Base-by-base conservation (phyloP, 148 eudicot species). In the Spergularia bocconei region DNA sequence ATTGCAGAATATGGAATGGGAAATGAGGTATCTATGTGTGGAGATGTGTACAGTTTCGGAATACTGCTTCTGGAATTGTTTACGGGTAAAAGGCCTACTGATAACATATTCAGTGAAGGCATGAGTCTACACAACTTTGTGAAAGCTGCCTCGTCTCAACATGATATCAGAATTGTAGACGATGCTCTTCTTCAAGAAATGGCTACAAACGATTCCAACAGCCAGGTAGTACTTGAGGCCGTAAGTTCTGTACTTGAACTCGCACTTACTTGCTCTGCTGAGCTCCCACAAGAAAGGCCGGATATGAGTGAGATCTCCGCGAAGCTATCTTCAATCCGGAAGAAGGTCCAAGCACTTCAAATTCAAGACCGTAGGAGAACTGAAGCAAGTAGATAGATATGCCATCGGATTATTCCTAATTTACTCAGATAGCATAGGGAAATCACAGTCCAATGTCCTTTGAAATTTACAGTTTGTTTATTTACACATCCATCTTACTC, bases 1-100 rank as follows among this genome's bases (percentile, higher is more conserved):
- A 71, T 39, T 60, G 4, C 55, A 79, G 82, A 79, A 39, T 79
- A 79, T 60, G 82, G 82, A 17, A 2, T 79, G 14, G 82, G 82
- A 44, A 75, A 58, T 66, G 70, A 63, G 55, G 67, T 29, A 4
- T 80, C 79, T 10, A 65, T 39, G 23, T 14, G 62, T 13, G 82
- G 82, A 2, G 82, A 79, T 50, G 51, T 68, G 12, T 79, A 79
- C 41, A 79, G 76, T 25, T 75, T 38, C n/a, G 82, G 82, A 20
- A 75, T 80, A 25, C 61, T 75, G 16, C 8, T 80, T 14, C 41
- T 75, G 57, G 83, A 80, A 56, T 70, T 55, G 54, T 61, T 70
- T 7, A 80, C 72, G 11, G 63, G 75, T 5, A 75, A 63, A 65
- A 63, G 61, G 41, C 79, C 79, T 1, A 80, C 76, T 2, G 59